Evolutionary conservation across 108 stramenopile genomes (phyloP).

Genomic region (Discostella pseudostelligera): DNA sequence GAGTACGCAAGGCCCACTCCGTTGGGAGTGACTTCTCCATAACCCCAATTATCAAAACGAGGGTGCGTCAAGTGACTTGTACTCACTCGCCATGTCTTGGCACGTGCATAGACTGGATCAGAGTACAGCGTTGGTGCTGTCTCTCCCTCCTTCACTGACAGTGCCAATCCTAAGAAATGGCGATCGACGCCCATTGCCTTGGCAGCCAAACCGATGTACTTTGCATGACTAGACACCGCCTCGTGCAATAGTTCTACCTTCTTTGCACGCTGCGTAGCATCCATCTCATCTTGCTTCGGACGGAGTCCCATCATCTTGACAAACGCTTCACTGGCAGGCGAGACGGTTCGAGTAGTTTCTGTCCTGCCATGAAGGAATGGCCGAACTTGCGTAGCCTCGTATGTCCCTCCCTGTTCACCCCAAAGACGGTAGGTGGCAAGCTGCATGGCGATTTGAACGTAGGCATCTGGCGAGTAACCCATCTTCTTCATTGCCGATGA

Average conservation of each 20-base stretch:
- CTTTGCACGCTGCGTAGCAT: slow-evolving; percentile 33
- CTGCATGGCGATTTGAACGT: slow-evolving; percentile 86
- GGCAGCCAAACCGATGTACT: slow-evolving; percentile 68
- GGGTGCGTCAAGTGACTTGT: slow-evolving; percentile 90
- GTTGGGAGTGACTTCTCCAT: slow-evolving; percentile 89
- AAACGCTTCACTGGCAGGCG: slow-evolving; percentile 57
- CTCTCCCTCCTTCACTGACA: slow-evolving; percentile 62
- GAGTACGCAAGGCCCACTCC: slow-evolving; percentile 89
- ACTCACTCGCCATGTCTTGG: slow-evolving; percentile 88
- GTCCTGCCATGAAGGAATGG: slow-evolving; percentile 79
- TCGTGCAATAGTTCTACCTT: slow-evolving; percentile 61
- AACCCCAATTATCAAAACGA: slow-evolving; percentile 87
- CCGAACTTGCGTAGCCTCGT: slow-evolving; percentile 82
- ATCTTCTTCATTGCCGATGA: slow-evolving; percentile 69
- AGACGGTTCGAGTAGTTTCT: slow-evolving; percentile 76
- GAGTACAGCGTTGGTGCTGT: slow-evolving; percentile 62
- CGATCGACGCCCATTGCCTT: slow-evolving; percentile 86
- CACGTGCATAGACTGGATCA: slow-evolving; percentile 69
- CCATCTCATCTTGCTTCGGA: slow-evolving; percentile 42
- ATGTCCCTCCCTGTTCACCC: slow-evolving; percentile 74
- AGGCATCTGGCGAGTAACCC: slow-evolving; percentile 86
- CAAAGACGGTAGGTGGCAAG: slow-evolving; percentile 78
- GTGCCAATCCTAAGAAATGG: slow-evolving; percentile 78
- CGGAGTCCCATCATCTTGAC: slow-evolving; percentile 57
- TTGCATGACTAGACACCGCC: slow-evolving; percentile 72